These are phyloP conservation scores for Lactarius hatsudake DNA, from an alignment of 768 basidiomycete genomes.

Conservation along the genomic window DNA sequence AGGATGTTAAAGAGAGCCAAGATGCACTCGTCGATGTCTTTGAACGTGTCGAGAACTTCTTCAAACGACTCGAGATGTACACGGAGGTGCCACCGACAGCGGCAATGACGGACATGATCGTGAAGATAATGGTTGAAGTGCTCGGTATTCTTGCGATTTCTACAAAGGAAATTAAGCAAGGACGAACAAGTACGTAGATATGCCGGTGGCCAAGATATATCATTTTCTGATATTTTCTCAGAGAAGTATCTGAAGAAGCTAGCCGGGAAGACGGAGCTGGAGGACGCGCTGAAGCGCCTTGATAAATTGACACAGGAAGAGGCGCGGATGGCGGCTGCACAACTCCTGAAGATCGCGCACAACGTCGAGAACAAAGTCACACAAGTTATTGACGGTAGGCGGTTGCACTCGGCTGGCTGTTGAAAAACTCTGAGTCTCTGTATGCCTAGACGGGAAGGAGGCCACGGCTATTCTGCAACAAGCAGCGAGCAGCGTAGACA, in stretches of 20 bases:
- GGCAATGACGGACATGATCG: neutral
- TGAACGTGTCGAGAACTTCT: neutral
- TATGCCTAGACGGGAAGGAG: neutral
- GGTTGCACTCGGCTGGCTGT: neutral
- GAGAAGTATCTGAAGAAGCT: no score
- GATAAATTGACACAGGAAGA: no score
- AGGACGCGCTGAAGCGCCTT: no score
- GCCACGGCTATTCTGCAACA: neutral
- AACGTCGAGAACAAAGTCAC: neutral
- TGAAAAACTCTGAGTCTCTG: neutral
- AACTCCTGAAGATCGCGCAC: no score
- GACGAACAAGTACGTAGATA: neutral
- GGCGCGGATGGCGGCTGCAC: no score
- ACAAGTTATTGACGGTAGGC: neutral
- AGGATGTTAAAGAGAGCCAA: neutral
- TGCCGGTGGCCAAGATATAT: neutral
- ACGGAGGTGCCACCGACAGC: neutral
- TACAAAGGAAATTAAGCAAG: neutral
- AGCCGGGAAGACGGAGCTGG: no score
- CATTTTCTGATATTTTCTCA: neutral
- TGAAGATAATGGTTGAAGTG: neutral
- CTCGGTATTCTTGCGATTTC: neutral
- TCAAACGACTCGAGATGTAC: neutral
- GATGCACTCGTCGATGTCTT: neutral
- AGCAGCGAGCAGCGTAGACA: neutral